Evolutionary conservation across 768 basidiomycete genomes (phyloP), one percentile per base, ranked within the genome.

Genomic region (Mrakia gelida): DNA sequence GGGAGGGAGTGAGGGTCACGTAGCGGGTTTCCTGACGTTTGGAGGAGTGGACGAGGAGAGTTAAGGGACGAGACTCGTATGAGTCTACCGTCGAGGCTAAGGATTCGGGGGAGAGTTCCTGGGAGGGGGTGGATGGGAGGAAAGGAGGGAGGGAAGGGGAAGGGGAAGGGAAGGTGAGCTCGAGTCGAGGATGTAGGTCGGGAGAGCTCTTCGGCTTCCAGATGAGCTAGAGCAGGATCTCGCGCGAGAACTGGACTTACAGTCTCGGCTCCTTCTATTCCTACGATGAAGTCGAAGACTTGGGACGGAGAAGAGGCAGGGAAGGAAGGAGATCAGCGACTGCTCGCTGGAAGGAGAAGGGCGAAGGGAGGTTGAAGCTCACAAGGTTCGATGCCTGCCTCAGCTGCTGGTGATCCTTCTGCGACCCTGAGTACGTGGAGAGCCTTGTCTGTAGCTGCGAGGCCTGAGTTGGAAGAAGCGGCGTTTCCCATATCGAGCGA

Each of bases 251-350:
- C 8, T 2, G 49, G 18, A 73, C 79, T 54, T 45, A 81, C 80
- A 16, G 81, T 77, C n/a, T 80, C 77, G 80, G 89, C 89, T 11
- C 92, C 92, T 82, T 94, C 90, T 77, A 94, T 92, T 15, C 96
- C 97, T 61, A 97, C 90, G 30, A 99, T 89, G 83, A 97, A 98
- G 86, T 98, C 97, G 82, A 99, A 99, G 86, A 94, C 78, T 79
- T 68, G 7, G 13, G 45, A 8, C 10, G 52, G 3, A 1, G 41
- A n/a, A 18, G 21, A 26, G 28, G 21, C 9, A 26, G 54, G 6
- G 21, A n/a, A 7, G 38, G 26, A 18, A n/a, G 28, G 49, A 26
- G 23, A 38, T 54, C 71, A 72, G 71, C 34, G 26, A n/a, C 26
- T n/a, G 34, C 26, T 28, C 49, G 26, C 32, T 7, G 43, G n/a